Conservation (phyloP, 768 basidiomycete species). For the Panaeolus papilionaceus region DNA sequence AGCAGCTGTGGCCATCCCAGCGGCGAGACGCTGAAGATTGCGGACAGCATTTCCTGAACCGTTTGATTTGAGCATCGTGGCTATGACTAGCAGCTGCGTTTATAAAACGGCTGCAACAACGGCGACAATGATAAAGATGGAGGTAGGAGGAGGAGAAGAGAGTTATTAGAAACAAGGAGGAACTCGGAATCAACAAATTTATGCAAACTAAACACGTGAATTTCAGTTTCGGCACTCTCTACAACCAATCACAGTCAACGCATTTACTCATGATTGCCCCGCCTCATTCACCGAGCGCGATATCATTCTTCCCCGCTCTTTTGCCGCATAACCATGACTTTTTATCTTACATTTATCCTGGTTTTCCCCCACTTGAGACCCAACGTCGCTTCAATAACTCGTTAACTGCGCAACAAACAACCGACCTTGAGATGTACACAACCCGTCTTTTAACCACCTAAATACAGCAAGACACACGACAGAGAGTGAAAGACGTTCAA, state of each 20-base stretch:
- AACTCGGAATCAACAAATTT: constrained; percentile 45
- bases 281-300: constrained; percentile 6
- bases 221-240: constrained; percentile 21
- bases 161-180: constrained; percentile 41
- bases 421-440: neutral
- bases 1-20: constrained; percentile 83
- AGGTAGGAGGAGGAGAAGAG: constrained; percentile 30
- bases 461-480: neutral
- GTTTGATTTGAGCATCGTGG: constrained; percentile 65
- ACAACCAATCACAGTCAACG: constrained; percentile 40
- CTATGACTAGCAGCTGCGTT: constrained; percentile 9
- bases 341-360: neutral
- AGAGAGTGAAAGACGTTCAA: neutral
- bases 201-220: constrained; percentile 48
- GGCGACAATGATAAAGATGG: constrained; percentile 39
- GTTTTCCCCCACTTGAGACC: neutral
- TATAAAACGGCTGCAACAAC: neutral
- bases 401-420: too few species aligned
- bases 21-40: constrained; percentile 56
- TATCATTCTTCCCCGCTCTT: constrained; percentile 12
- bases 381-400: too few species aligned
- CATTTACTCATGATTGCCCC: constrained; percentile 2
- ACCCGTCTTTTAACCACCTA: neutral
- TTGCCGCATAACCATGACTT: neutral
- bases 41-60: constrained; percentile 60